Evolutionary conservation across 495 filamentous ascomycete genomes (phyloP), one percentile per base, ranked within the genome.

Genomic region (Daldinia bambusicola): DNA sequence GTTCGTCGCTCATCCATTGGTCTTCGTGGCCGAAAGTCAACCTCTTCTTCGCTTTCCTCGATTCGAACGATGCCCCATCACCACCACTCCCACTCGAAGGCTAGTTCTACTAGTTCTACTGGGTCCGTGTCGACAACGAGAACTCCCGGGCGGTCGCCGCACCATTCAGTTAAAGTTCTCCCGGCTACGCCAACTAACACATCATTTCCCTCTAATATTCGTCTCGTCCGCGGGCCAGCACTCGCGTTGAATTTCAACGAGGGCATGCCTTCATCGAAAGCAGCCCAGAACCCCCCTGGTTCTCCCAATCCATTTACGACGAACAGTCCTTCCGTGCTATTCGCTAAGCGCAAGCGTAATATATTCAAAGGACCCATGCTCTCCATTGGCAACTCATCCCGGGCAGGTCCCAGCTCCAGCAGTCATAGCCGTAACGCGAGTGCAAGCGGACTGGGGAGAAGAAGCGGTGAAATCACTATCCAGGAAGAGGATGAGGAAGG

Each of bases 21-120:
- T n/a, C 85, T 98, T 18, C 89, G 95, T 43, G 96, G 95, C 34
- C 88, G 95, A 65, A 98, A 97, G 78, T 98, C 95, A 2, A 98
- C 95, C 3, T 98, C 95, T 5, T 97, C 94, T 2, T 98, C 95
- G 9, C 89, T 99, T 20, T 97, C 93, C 14, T 97, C 93, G 0
- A 90, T 98, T 67, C 90, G 95, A 50, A 95, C 92, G 50, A 92
- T 98, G 72, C 95, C 96, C 74, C 93, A 95, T 56, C 94, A 97
- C 74, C 93, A 96, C 57, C 94, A 97, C 75, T 88, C 90, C 30
- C 95, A 97, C 75, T 97, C 93, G 9, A 98, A 97, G 76, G 94
- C 95, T 3, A 95, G 92, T 14, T 98, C 95, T 0, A 94, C 94
- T 0, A 97, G 93, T 9, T 97, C 94, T 30, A 93, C 89, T 61